Evolutionary conservation across 805 yeast genomes (phyloP), one percentile per base, ranked within the genome.

Genomic region (Metschnikowia henanensis): DNA sequence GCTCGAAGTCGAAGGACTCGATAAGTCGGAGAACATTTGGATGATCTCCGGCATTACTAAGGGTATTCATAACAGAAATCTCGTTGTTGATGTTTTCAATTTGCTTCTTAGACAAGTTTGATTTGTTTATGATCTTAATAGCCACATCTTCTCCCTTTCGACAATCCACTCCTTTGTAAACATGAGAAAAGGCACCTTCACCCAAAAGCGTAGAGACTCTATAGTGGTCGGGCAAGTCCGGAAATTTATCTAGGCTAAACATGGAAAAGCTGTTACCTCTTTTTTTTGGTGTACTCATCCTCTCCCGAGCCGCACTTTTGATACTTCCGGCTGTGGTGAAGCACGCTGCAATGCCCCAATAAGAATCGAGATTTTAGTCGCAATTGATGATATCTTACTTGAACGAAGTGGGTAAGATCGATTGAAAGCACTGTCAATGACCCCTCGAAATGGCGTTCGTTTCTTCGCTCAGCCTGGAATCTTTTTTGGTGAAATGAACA

Each of bases 171-270:
- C 88, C 91, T 41, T 78, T 77, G 63, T 80, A 83, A 15, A 87
- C 95, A 23, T 79, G 75, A 3, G 91, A 84, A 52, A 87, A 87
- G 0, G 95, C 91, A 20, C 95, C 95, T 61, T 87, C 94, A 7
- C 95, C 95, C 49, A 87, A 75, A 37, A 73, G 72, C 19, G 73
- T 76, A 41, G 68, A 44, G 22, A 79, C 62, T 35, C 68, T 59
- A 57, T 79, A 79, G 45, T 68, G 59, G 6, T 35, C n/a, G 15
- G 71, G 67, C 42, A 72, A 59, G 38, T 60, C 60, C 3, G 75
- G 73, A 34, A 65, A 71, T 40, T 59, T 43, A 13, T 45, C 51
- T 16, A 46, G 28, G 37, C 31, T 39, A 31, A 44, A 45, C 20
- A 40, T 38, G 30, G 46, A 29, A 20, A 16, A 15, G 9, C 34